phyloP scores from a whole-genome alignment of 257 asterid genomes.

The Eustoma russellianum region DNA sequence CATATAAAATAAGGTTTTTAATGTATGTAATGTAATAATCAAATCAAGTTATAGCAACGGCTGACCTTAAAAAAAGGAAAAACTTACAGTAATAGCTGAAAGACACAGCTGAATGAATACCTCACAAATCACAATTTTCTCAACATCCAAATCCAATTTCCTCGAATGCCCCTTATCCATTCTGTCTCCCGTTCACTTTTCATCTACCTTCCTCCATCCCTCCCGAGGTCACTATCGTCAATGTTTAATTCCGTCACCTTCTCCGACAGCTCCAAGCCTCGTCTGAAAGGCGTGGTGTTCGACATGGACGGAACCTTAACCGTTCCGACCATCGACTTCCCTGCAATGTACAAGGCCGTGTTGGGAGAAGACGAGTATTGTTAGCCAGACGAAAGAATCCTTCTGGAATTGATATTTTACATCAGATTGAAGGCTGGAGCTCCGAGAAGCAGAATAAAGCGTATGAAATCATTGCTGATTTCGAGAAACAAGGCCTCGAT shows the following conservation, averaged over 20 bases:
- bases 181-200: conserved; percentile 17
- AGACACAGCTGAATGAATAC: neutral
- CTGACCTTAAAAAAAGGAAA: neutral
- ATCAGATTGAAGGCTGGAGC: conserved; percentile 75
- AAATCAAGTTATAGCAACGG: neutral
- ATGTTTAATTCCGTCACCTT: conserved; percentile 34
- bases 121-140: neutral
- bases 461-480: conserved; percentile 60
- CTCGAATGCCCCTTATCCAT: conserved; percentile 24
- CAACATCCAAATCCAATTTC: neutral
- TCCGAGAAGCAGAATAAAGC: conserved; percentile 62
- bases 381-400: conserved; percentile 39
- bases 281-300: conserved; percentile 75
- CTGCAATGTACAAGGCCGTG: conserved; percentile 80
- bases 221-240: conserved; percentile 34
- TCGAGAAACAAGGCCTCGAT: conserved; percentile 73
- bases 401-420: conserved; percentile 81
- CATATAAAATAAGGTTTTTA: neutral
- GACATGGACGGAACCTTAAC: conserved; percentile 99
- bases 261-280: conserved; percentile 27
- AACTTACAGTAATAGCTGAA: no score
- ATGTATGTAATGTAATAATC: neutral
- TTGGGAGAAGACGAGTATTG: conserved; percentile 68
- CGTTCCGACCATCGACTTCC: conserved; percentile 85
- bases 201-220: conserved; percentile 9